Evolutionary conservation across 495 filamentous ascomycete species (phyloP), one percentile per base, ranked within the genome.

Genomic region (Podospora didyma): DNA sequence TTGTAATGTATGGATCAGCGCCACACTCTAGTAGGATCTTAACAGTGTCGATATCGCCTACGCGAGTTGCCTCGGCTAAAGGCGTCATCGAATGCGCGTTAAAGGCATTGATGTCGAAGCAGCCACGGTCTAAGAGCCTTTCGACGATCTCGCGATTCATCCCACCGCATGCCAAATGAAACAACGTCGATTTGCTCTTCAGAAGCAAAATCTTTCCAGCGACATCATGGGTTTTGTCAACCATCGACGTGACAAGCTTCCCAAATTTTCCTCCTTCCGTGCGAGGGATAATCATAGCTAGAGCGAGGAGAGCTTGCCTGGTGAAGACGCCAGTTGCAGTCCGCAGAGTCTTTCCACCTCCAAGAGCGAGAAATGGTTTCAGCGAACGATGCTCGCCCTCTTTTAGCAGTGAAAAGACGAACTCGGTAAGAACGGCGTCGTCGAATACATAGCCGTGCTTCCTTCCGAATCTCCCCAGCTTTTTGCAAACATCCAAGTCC

Each of bases 131-230:
- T 19, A 54, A 23, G n/a, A 54, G 41, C 4, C 24, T 44, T 17
- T 31, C 28, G 21, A 46, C 52, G 28, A 23, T 24, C 20, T 46
- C 52, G 21, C n/a, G 21, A 21, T 54, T 22, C 23, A 22, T 31
- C n/a, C 46, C 46, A 24, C 5, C 6, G 20, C 39, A 46, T 12
- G 52, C 52, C 17, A 54, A 39, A 54, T 54, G 52, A 14, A 54
- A 41, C 46, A 54, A 31, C 10, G 52, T 54, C 7, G 31, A 22
- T 26, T 54, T 54, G 41, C 23, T 54, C 23, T 46, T 54, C 16
- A 54, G 52, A 20, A 44, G 46, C 10, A 19, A n/a, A 28, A 54
- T 31, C 23, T 11, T 54, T n/a, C 52, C 52, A 21, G 19, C 46
- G 24, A 54, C 42, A 31, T 47, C 39, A 11, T 31, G 31, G n/a